phyloP scores from a whole-genome alignment of 164 flowering plant species.

The Berberis thunbergii region DNA sequence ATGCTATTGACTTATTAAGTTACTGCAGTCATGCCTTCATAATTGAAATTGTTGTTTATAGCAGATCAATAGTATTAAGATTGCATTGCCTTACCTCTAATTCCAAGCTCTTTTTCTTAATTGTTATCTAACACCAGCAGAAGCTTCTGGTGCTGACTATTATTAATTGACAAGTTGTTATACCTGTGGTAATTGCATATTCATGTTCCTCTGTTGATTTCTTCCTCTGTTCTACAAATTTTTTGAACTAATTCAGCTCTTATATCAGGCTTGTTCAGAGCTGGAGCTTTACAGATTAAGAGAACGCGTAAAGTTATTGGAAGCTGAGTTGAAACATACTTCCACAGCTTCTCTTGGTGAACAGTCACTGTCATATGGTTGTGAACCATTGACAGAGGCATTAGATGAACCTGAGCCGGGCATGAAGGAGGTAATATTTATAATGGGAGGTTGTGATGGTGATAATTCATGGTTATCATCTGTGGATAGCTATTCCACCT shows the following conservation, averaged over 20 bases:
- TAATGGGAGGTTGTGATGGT: conserved; percentile 80
- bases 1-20: no score
- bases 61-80: no score
- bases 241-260: not conserved
- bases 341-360: conserved; percentile 14
- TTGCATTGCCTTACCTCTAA: no score
- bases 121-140: no score
- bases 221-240: not conserved
- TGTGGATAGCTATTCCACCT: conserved; percentile 50
- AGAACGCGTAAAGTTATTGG: conserved; percentile 31
- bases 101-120: no score
- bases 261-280: conserved; percentile 43
- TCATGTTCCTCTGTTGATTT: not conserved
- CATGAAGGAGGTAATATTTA: conserved; percentile 32
- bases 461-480: conserved; percentile 40
- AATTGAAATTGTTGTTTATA: no score
- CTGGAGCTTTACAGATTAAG: conserved; percentile 34
- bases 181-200: not conserved
- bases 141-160: not conserved
- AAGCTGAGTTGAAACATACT: conserved; percentile 16
- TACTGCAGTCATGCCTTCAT: no score
- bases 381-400: conserved; percentile 13
- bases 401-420: conserved; percentile 19
- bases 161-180: not conserved
- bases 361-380: conserved; percentile 7